Evolutionary conservation across 106 monocot species (phyloP).

Genomic region (Iris macrosiphon): DNA sequence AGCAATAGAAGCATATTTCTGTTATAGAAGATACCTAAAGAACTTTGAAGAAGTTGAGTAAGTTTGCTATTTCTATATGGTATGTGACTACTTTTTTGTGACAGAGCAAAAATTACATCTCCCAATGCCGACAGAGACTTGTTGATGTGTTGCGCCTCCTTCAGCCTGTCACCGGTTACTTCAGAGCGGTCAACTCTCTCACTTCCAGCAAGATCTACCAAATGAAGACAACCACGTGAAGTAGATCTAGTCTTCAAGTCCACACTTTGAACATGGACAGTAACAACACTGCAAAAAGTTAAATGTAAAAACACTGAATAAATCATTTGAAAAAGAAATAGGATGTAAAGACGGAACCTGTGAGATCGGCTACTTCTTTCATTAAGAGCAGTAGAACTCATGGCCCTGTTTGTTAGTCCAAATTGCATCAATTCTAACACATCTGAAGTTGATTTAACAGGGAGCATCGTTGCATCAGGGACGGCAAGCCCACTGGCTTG

Average conservation of each 20-base stretch:
- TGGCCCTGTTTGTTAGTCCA: constrained; percentile 78
- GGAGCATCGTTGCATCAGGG: constrained; percentile 83
- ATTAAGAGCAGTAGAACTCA: constrained; percentile 89
- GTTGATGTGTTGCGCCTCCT: constrained; percentile 94
- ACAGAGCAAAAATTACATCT: constrained; percentile 91
- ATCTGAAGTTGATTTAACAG: constrained; percentile 82
- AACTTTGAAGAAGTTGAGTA: constrained; percentile 96
- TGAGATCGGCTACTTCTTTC: constrained; percentile 97
- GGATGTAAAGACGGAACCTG: constrained; percentile 33
- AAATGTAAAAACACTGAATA: neutral
- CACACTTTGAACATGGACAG: constrained; percentile 78
- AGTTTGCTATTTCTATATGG: constrained; percentile 99
- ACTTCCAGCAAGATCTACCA: constrained; percentile 96
- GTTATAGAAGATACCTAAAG: constrained; percentile 50
- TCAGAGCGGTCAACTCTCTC: constrained; percentile 93
- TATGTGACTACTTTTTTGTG: constrained; percentile 80
- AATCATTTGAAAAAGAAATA: neutral
- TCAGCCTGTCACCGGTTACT: constrained; percentile 84
- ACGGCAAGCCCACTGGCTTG: constrained; percentile 91
- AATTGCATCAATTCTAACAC: constrained; percentile 76
- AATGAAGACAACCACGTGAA: constrained; percentile 72
- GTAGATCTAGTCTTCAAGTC: constrained; percentile 76
- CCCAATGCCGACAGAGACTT: constrained; percentile 92
- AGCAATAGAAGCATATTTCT: neutral
- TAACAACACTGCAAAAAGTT: constrained; percentile 53